Percentiles rank a stretch among this genome's conserved stretches.
Evolutionary conservation across 2,329 filamentous ascomycete species (phyloP).

Genomic region (Ophiosphaerella narmari): DNA sequence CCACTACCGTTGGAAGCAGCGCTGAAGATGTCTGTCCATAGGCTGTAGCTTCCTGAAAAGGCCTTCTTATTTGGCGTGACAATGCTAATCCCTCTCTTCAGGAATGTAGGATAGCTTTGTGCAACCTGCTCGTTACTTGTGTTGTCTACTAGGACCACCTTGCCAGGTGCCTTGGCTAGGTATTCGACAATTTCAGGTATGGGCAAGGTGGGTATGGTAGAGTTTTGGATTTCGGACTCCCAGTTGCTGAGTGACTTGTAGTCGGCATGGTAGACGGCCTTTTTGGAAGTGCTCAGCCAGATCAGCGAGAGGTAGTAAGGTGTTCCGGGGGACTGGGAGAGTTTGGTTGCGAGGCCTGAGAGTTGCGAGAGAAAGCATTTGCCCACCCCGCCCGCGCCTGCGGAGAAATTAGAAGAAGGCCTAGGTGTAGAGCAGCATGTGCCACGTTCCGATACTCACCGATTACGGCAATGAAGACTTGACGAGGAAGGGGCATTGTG

Average conservation of each 20-base stretch:
- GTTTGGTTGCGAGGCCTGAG: slow-evolving; percentile 66
- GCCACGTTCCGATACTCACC: slow-evolving; percentile 32
- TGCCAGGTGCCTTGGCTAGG: slow-evolving; percentile 76
- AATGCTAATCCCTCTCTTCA: slow-evolving; percentile 82
- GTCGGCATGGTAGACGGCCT: slow-evolving; percentile 74
- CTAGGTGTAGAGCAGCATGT: slow-evolving; percentile 5
- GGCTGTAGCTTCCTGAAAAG: slow-evolving; percentile 78
- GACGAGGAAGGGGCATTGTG: slow-evolving; percentile 49
- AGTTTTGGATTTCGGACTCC: slow-evolving; percentile 65
- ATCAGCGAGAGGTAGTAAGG: slow-evolving; percentile 75
- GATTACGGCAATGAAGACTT: slow-evolving; percentile 55
- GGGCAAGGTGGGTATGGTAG: slow-evolving; percentile 67
- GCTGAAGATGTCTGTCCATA: slow-evolving; percentile 87
- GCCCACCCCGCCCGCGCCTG: slow-evolving; percentile 91
- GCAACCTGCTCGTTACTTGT: slow-evolving; percentile 89
- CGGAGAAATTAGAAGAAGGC: too few species aligned
- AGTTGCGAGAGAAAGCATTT: slow-evolving; percentile 89
- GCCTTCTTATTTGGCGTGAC: slow-evolving; percentile 99
- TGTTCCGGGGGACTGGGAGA: slow-evolving; percentile 56
- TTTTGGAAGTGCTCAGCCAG: slow-evolving; percentile 84
- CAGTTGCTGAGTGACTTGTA: slow-evolving; percentile 69
- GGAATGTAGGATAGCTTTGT: slow-evolving; percentile 77
- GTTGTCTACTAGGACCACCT: slow-evolving; percentile 89
- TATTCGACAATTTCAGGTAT: slow-evolving; percentile 75
- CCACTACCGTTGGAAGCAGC: slow-evolving; percentile 70